Percentiles rank a stretch among this genome's conserved stretches.
Evolutionary conservation across 192 early-diverging fungal species (phyloP).

Genomic region (Entomortierella parvispora): DNA sequence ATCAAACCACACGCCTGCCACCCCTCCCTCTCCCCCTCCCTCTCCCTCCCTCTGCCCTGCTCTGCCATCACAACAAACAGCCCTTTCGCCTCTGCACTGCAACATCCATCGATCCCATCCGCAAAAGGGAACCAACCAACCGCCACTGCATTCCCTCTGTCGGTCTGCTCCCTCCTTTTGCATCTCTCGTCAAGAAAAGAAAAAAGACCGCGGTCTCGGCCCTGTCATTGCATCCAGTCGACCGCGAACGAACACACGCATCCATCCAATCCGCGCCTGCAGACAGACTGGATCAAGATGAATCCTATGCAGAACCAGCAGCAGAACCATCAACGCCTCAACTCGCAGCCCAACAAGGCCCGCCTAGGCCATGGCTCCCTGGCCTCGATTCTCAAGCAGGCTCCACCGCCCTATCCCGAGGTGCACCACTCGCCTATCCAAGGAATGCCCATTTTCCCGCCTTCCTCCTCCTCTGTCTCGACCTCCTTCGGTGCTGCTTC

Average conservation of each 20-base stretch:
- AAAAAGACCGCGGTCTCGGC: too few relatives aligned
- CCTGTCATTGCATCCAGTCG: too few relatives aligned
- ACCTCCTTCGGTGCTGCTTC: not conserved
- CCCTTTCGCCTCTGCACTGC: not conserved
- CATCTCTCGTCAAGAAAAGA: too few relatives aligned
- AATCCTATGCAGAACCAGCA: not conserved
- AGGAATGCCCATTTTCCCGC: not conserved
- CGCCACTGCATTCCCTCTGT: too few relatives aligned
- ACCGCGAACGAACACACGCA: too few relatives aligned
- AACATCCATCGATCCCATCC: not conserved
- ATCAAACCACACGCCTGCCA: too few relatives aligned
- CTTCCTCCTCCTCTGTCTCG: not conserved
- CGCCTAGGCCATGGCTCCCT: not conserved
- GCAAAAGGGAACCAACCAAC: not conserved
- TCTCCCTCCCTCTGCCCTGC: too few relatives aligned
- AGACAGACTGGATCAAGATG: not conserved
- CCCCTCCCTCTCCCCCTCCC: too few relatives aligned
- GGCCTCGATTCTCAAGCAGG: slow-evolving; percentile 15
- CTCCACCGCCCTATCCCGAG: slow-evolving; percentile 8
- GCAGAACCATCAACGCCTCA: not conserved
- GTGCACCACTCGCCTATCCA: slow-evolving; percentile 6
- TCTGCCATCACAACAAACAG: too few relatives aligned
- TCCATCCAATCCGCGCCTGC: not conserved
- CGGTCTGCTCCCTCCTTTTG: too few relatives aligned
- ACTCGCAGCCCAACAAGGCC: not conserved